Base-by-base conservation (phyloP, 345 rosid species). In the Brassica cretica region DNA sequence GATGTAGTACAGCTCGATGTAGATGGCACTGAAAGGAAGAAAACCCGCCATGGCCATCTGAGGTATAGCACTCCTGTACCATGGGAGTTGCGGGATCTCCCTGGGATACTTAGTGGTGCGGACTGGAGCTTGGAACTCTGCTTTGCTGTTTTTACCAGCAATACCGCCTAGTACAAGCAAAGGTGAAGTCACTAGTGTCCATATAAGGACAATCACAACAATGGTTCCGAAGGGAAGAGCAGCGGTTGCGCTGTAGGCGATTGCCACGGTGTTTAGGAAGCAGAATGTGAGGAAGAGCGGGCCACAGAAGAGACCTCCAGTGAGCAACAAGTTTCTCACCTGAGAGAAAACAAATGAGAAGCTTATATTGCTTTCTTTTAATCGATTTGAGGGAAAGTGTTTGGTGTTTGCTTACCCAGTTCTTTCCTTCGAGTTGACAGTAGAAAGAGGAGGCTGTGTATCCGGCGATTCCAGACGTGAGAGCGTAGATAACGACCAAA, bases 221-320 rank as follows among this genome's bases (percentile, higher is more conserved):
- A 86, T 88, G 5, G 91, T 88, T 24, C 89, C 91, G 55, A 86
- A 82, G 15, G 89, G 88, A 64, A 87, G 68, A 0, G 89, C 91
- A 11, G 86, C 89, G 59, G 89, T 87, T 55, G 89, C 89, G 49
- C 75, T 81, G 71, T 87, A 87, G 56, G 78, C 75, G 41, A 82
- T 87, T 7, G 90, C 90, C 44, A 87, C 87, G 9, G 89, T 85
- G 66, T 87, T 87, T 8, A 87, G 90, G 78, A 87, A 84, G 78
- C 85, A 85, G 77, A 87, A 27, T 27, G 30, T 27, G 30, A 27
- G 30, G 30, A 27, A 27, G 30, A 27, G 30, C 30, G 30, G 30
- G 30, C 30, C 30, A 27, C 30, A 27, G 30, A 27, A 27, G 30
- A 27, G 30, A 27, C 30, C 30, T 27, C 30, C 30, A 27, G 30